These are phyloP conservation scores for Tetrahymena borealis DNA, from an alignment of 73 alveolate species.

Conservation along the genomic window DNA sequence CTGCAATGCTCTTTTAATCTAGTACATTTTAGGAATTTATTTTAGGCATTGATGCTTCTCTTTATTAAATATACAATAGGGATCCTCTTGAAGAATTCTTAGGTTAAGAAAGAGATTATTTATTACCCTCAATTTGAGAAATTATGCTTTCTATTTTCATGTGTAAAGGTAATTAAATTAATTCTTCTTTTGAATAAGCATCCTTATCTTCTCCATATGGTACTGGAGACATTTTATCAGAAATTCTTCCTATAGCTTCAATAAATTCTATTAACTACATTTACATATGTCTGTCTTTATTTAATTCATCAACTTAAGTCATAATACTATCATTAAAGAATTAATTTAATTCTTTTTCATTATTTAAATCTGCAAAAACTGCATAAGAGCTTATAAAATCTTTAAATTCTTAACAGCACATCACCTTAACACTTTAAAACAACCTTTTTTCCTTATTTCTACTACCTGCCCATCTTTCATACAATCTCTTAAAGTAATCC, in stretches of 20 bases:
- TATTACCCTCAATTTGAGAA: background rate
- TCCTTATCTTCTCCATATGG: conserved; percentile 26
- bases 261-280: conserved; percentile 66
- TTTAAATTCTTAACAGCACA: conserved; percentile 50
- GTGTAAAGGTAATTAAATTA: conserved; percentile 18
- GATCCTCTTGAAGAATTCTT: background rate
- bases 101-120: background rate
- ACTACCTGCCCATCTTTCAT: background rate
- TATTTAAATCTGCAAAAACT: conserved; percentile 58
- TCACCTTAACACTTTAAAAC: background rate
- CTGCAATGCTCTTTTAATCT: background rate
- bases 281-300: conserved; percentile 60
- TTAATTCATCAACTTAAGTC: conserved; percentile 73
- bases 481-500: background rate
- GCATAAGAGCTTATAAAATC: conserved; percentile 49
- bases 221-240: conserved; percentile 44
- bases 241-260: conserved; percentile 73
- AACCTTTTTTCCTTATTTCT: background rate
- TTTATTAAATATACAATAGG: background rate
- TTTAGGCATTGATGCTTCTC: background rate
- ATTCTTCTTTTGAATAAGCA: background rate
- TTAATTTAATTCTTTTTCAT: conserved; percentile 61
- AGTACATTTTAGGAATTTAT: background rate
- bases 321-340: conserved; percentile 68
- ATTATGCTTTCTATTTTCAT: conserved; percentile 28